A percentile compares a stretch with the other conserved stretches of the same genome.
Evolutionary conservation across 2,329 filamentous ascomycete genomes (phyloP).

Genomic region (Arthrinium phaeospermum): DNA sequence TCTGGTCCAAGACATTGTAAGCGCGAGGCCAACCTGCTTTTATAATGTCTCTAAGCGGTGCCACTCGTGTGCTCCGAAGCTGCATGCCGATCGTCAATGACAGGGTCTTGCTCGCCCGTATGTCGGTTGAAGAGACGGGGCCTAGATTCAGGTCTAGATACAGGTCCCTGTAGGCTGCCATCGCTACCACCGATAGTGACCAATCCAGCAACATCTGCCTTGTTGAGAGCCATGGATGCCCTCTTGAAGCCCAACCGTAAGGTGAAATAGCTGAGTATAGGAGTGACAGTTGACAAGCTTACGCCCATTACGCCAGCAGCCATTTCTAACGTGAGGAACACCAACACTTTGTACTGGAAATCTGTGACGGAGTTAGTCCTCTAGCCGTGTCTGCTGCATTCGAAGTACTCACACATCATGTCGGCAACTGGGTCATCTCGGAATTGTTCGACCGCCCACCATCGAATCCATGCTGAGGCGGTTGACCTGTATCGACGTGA

Average conservation of each 20-base stretch:
- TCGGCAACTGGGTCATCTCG: neutral
- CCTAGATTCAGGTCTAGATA: neutral
- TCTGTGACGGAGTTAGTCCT: neutral
- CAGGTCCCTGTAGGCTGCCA: neutral
- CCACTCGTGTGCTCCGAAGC: neutral
- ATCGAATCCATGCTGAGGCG: neutral
- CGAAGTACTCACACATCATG: neutral
- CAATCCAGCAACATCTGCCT: neutral
- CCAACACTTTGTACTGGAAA: neutral
- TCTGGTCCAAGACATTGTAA: neutral
- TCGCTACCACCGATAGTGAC: neutral
- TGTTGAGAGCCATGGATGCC: neutral
- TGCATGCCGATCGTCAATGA: neutral
- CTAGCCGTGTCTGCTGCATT: neutral
- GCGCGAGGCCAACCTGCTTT: neutral
- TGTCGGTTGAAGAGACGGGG: neutral
- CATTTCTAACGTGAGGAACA: neutral
- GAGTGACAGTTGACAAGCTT: neutral
- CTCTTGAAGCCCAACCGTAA: neutral
- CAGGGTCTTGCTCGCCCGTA: neutral
- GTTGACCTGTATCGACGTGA: neutral
- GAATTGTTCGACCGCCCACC: neutral
- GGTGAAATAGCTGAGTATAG: conserved; percentile 5
- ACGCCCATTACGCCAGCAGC: neutral
- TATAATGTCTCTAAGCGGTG: neutral